Percentiles rank a stretch among this genome's conserved stretches.
Evolutionary conservation across 139 green algal species (phyloP).

Genomic region (Chlamydomonas incerta): DNA sequence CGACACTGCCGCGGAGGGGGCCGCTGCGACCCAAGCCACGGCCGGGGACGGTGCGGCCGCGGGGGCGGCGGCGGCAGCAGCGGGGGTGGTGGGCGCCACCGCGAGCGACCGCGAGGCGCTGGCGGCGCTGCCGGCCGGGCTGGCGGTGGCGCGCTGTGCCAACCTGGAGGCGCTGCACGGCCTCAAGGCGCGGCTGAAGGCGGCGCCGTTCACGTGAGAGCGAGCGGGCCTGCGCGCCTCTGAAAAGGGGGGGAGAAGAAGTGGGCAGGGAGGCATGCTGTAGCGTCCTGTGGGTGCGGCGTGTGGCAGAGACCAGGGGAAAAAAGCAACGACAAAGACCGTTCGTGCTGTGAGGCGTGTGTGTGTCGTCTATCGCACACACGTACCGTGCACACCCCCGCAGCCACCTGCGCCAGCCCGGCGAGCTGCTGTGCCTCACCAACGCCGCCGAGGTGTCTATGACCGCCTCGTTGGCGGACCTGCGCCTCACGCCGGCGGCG

Average conservation of each 20-base stretch:
- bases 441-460: constrained; percentile 1
- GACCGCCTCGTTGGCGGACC: not conserved
- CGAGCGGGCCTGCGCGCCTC: too few relatives aligned
- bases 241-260: too few relatives aligned
- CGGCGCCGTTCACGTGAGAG: not conserved
- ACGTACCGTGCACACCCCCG: not conserved
- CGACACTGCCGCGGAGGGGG: not conserved
- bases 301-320: too few relatives aligned
- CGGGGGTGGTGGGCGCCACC: not conserved
- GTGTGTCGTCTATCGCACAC: too few relatives aligned
- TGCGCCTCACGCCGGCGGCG: too few relatives aligned
- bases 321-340: too few relatives aligned
- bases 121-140: not conserved
- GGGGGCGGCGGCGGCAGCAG: too few relatives aligned
- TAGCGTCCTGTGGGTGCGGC: too few relatives aligned
- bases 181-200: constrained; percentile 6
- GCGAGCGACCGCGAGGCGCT: not conserved
- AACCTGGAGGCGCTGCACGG: constrained; percentile 28
- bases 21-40: not conserved
- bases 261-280: too few relatives aligned
- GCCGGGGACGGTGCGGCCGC: not conserved
- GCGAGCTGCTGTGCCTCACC: constrained; percentile 26
- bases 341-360: too few relatives aligned
- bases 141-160: not conserved
- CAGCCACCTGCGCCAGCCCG: constrained; percentile 31